phyloP scores from a whole-genome alignment of 2,329 filamentous ascomycete genomes.

The Trichoderma lentiforme region DNA sequence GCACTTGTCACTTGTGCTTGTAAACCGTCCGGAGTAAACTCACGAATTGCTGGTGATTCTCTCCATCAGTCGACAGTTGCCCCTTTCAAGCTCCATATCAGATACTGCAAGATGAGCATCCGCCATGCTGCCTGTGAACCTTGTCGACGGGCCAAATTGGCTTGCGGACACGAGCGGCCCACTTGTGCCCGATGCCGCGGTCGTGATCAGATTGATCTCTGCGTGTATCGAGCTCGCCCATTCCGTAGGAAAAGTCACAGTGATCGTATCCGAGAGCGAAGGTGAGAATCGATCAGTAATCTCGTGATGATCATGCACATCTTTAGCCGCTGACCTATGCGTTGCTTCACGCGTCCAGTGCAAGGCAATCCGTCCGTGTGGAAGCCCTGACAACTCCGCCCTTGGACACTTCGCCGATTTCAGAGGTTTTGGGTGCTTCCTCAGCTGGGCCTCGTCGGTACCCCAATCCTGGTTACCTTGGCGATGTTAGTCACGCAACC shows the following conservation, averaged over 20 bases:
- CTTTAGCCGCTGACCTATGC: neutral
- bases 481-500: conserved; percentile 4
- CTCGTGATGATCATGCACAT: neutral
- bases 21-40: neutral
- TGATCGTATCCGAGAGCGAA: neutral
- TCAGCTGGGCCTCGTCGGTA: neutral
- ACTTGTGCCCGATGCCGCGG: conserved; percentile 4
- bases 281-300: neutral
- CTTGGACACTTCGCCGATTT: conserved; percentile 4
- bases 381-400: conserved; percentile 5
- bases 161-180: conserved; percentile 9
- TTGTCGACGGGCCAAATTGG: conserved; percentile 9
- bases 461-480: conserved; percentile 10
- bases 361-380: neutral
- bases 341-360: neutral
- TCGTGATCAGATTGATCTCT: conserved; percentile 4
- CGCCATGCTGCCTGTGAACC: conserved; percentile 14
- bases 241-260: conserved; percentile 1
- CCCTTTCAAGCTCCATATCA: neutral
- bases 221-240: conserved; percentile 6
- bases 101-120: neutral
- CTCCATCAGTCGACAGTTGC: neutral
- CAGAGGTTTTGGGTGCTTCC: neutral
- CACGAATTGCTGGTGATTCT: neutral
- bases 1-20: neutral